phyloP scores from a whole-genome alignment of 2,329 filamentous ascomycete genomes.

The Colletotrichum musae region DNA sequence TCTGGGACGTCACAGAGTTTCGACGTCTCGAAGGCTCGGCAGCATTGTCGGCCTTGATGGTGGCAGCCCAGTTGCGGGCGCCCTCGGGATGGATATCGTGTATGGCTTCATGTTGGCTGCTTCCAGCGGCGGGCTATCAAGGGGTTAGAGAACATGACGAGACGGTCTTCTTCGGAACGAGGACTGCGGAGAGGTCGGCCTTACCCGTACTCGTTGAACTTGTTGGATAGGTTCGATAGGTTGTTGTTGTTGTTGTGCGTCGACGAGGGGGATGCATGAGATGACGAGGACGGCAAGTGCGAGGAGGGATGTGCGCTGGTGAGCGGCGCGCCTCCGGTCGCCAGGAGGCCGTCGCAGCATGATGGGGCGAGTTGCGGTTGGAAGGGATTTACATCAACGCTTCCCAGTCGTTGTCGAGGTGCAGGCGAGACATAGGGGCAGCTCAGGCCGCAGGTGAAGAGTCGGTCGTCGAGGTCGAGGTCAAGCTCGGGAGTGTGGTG shows the following conservation, averaged over 20 bases:
- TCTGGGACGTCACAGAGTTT: slow-evolving; percentile 40
- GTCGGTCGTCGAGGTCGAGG: not conserved
- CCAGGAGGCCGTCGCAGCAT: slow-evolving; percentile 78
- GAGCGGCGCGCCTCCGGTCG: slow-evolving; percentile 65
- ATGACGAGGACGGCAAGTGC: slow-evolving; percentile 72
- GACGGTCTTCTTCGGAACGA: not conserved
- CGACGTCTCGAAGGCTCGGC: slow-evolving; percentile 37
- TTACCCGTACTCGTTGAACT: slow-evolving; percentile 21
- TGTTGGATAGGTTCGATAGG: slow-evolving; percentile 36
- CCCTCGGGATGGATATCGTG: slow-evolving; percentile 45
- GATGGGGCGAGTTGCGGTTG: slow-evolving; percentile 31
- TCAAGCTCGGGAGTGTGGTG: not conserved
- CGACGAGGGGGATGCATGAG: slow-evolving; percentile 68
- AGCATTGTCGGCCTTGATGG: slow-evolving; percentile 48
- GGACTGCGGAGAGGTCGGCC: not conserved
- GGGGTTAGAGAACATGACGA: too few relatives aligned
- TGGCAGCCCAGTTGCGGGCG: slow-evolving; percentile 49
- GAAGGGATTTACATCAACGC: slow-evolving; percentile 41
- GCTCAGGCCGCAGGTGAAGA: slow-evolving; percentile 1
- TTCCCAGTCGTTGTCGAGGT: slow-evolving; percentile 27
- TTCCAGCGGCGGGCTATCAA: slow-evolving; percentile 18
- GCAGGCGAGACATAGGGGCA: slow-evolving; percentile 42
- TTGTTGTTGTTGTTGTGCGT: slow-evolving; percentile 69
- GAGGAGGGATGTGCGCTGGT: slow-evolving; percentile 64
- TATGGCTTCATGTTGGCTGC: slow-evolving; percentile 23